Evolutionary conservation across 192 early-diverging fungal species (phyloP).

Genomic region (Coemansia sp.): DNA sequence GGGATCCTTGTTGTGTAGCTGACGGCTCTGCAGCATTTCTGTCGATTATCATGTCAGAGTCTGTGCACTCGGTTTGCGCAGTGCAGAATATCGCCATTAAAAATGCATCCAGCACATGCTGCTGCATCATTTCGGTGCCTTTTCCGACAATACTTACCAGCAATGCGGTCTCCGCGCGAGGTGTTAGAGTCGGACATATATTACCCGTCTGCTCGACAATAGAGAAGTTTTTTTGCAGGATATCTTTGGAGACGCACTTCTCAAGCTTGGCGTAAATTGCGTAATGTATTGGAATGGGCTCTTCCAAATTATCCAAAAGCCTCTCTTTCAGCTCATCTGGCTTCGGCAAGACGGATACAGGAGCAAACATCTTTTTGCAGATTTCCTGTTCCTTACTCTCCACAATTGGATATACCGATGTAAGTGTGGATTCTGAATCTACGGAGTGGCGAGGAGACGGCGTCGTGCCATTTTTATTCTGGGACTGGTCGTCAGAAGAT

Average conservation of each 20-base stretch:
- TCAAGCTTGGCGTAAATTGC: constrained; percentile 17
- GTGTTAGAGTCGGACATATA: constrained; percentile 38
- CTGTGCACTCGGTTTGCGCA: constrained; percentile 25
- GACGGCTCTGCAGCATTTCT: constrained; percentile 40
- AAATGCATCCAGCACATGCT: constrained; percentile 41
- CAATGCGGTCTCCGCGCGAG: constrained; percentile 33
- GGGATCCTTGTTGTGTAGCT: constrained; percentile 22
- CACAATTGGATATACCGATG: neutral
- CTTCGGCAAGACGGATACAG: constrained; percentile 16
- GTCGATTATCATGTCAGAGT: constrained; percentile 25
- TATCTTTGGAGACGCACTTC: constrained; percentile 8
- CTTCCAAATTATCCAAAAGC: constrained; percentile 5
- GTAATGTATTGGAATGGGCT: constrained; percentile 41
- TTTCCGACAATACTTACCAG: constrained; percentile 14
- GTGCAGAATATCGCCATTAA: constrained; percentile 39
- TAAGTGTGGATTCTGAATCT: constrained; percentile 23
- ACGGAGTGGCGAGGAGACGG: neutral
- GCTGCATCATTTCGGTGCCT: constrained; percentile 50
- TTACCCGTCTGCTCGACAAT: constrained; percentile 47
- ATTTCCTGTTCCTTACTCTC: constrained; percentile 25
- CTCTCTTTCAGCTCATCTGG: neutral
- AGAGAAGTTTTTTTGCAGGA: constrained; percentile 18
- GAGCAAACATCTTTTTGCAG: constrained; percentile 24
- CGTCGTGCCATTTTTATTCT: neutral
- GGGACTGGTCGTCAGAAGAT: neutral